Percentiles rank a stretch among this genome's conserved stretches.
Conservation (phyloP, 805 yeast genomes). For the Myxozyma monticola region DNA sequence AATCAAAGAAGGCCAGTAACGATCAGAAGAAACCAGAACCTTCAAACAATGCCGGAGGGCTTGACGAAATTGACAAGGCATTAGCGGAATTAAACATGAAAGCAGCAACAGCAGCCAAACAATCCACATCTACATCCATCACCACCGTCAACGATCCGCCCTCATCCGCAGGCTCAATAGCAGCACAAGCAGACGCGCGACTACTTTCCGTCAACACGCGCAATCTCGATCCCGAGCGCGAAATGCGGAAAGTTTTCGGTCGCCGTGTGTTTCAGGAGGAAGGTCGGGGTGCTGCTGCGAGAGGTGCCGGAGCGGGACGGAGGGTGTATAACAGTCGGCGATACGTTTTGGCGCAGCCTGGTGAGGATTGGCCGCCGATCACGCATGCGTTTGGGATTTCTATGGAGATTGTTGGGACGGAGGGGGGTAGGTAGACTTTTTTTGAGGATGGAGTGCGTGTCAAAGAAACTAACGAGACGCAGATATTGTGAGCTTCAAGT, state of each 20-base stretch:
- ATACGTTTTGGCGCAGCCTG: slow-evolving; percentile 27
- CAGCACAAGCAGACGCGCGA: slow-evolving; percentile 12
- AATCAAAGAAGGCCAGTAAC: slow-evolving; percentile 8
- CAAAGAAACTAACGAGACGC: too few species aligned
- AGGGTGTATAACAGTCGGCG: slow-evolving; percentile 15
- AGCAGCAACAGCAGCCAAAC: not conserved
- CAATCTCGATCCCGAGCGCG: slow-evolving; percentile 29
- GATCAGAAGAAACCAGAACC: not conserved
- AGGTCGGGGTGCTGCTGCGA: slow-evolving; percentile 10
- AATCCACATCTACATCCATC: not conserved
- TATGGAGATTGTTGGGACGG: slow-evolving; percentile 27
- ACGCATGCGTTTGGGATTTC: slow-evolving; percentile 16
- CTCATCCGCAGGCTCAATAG: not conserved
- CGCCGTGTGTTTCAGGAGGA: slow-evolving; percentile 27
- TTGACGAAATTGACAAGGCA: slow-evolving; percentile 29
- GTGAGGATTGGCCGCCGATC: slow-evolving; percentile 32
- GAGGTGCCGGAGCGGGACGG: slow-evolving; percentile 14
- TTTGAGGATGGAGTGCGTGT: too few species aligned
- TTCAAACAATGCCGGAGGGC: not conserved
- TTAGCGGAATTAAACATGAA: slow-evolving; percentile 23
- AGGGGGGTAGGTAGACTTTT: too few species aligned
- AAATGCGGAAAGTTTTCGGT: slow-evolving; percentile 30
- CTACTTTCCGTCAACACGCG: slow-evolving; percentile 24
- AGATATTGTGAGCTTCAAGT: slow-evolving; percentile 55
- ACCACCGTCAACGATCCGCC: not conserved